phyloP scores from a whole-genome alignment of 495 filamentous ascomycete genomes.

The Echria macrotheca region DNA sequence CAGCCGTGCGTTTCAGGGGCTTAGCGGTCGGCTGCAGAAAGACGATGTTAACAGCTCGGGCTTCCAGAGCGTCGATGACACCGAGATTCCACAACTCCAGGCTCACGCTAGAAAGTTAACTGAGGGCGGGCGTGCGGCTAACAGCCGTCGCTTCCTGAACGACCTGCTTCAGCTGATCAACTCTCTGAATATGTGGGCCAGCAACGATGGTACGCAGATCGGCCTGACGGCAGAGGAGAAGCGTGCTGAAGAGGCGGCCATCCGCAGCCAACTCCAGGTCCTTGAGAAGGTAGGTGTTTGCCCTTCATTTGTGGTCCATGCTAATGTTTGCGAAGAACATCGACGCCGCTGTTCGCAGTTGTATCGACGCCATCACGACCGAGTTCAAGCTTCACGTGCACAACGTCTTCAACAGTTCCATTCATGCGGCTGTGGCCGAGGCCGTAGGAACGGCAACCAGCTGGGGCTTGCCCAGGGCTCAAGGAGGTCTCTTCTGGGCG shows the following conservation, averaged over 20 bases:
- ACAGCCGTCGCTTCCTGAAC: slow-evolving; percentile 37
- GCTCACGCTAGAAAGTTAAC: slow-evolving; percentile 57
- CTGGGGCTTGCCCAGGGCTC: slow-evolving; percentile 44
- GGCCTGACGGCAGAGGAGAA: slow-evolving; percentile 41
- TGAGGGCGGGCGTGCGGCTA: slow-evolving; percentile 30
- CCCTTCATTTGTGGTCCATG: neutral
- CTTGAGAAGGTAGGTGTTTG: slow-evolving; percentile 42
- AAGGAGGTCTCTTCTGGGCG: slow-evolving; percentile 47
- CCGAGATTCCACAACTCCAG: slow-evolving; percentile 57
- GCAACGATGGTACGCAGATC: slow-evolving; percentile 39
- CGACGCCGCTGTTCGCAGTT: too few species aligned
- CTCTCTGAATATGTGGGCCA: slow-evolving; percentile 54
- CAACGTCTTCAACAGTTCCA: slow-evolving; percentile 33
- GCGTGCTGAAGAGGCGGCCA: slow-evolving; percentile 32
- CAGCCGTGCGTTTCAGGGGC: slow-evolving; percentile 55
- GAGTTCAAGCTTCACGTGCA: slow-evolving; percentile 42
- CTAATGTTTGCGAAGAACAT: slow-evolving; percentile 27
- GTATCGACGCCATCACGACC: slow-evolving; percentile 31
- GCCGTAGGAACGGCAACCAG: slow-evolving; percentile 36
- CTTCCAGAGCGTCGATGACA: slow-evolving; percentile 27
- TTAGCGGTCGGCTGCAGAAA: slow-evolving; percentile 46
- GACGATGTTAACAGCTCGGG: slow-evolving; percentile 36
- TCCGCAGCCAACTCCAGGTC: slow-evolving; percentile 36
- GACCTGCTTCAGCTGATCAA: slow-evolving; percentile 50
- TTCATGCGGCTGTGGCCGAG: slow-evolving; percentile 32